Base-by-base conservation (phyloP, 768 basidiomycete genomes). In the Xerocomus potaroensis region DNA sequence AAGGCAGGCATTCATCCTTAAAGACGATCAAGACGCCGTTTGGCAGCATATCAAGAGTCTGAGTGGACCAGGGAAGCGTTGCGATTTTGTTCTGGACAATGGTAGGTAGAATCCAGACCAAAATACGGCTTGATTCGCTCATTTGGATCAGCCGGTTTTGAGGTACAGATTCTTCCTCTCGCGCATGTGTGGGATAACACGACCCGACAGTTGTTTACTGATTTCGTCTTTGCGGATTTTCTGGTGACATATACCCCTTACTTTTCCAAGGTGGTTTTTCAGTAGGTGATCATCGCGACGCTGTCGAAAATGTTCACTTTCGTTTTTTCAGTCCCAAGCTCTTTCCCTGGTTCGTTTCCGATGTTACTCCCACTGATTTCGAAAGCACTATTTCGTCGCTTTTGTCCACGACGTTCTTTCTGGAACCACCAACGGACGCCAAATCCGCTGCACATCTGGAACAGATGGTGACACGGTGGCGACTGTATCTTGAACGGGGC, bases 341-440 rank as follows among this genome's bases (percentile, higher is more conserved):
- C 8, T 87, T 97, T 42, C 94, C 94, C 0, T 99, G 95, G 93
- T 99, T 98, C 62, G 94, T 97, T 37, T 92, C 89, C 10, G 91
- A 96, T 63, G 92, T 94, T 22, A 87, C 89, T 4, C 93, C 95
- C 1, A 69, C 75, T 21, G 95, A 99, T 64, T 96, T 96, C 64
- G 55, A 62, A 21, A 65, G 71, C 40, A 77, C 80, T 0, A 75
- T 94, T 46, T 43, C 62, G 2, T 72, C 72, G 7, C 71, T 93
- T 1, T 73, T 84, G 35, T 71, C 78, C 2, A 24, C 63, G 2
- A 69, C 79, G 9, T 92, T 94, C 72, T 81, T 85, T 59, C 48
- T 65, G 9, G 51, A 49, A n/a, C 38, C 57, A 19, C 39, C 61
- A 8, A 49, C 64, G 4, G 46, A 64, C 1, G 56, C 65, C 4